Evolutionary conservation across 495 filamentous ascomycete genomes (phyloP).

Genomic region (Letharia lupina): DNA sequence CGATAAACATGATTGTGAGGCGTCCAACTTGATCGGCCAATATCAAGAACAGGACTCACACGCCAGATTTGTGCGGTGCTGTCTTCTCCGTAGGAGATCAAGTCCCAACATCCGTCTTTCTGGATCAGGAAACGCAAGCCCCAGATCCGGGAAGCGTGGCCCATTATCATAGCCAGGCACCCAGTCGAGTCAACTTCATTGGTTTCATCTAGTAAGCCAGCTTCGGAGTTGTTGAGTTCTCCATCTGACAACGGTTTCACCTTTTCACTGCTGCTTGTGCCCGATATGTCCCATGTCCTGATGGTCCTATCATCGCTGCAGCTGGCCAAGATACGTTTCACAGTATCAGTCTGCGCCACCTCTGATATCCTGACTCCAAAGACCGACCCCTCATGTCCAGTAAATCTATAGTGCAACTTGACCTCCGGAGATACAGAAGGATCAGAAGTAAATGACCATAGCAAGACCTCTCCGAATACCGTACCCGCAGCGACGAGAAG

Average conservation of each 20-base stretch:
- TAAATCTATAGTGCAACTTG: slow-evolving; percentile 61
- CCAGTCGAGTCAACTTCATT: slow-evolving; percentile 4
- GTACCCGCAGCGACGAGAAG: slow-evolving; percentile 81
- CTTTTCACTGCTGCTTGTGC: slow-evolving; percentile 20
- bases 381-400: slow-evolving; percentile 87
- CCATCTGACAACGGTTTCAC: background rate
- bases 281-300: slow-evolving; percentile 75
- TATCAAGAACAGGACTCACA: slow-evolving; percentile 34
- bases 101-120: slow-evolving; percentile 28
- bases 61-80: slow-evolving; percentile 62
- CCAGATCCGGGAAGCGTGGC: slow-evolving; percentile 87
- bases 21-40: background rate
- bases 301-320: slow-evolving; percentile 95
- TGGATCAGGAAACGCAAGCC: slow-evolving; percentile 55
- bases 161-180: slow-evolving; percentile 62
- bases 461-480: slow-evolving; percentile 83
- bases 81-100: slow-evolving; percentile 78
- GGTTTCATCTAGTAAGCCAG: background rate
- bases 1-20: background rate
- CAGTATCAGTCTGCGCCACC: slow-evolving; percentile 28
- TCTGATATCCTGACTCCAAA: slow-evolving; percentile 78
- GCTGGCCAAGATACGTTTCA: slow-evolving; percentile 62
- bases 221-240: background rate
- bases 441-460: slow-evolving; percentile 59
- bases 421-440: slow-evolving; percentile 11